Percentiles rank a stretch among this genome's conserved stretches.
phyloP scores from a whole-genome alignment of 768 basidiomycete species.

The Leccinum boreale region DNA sequence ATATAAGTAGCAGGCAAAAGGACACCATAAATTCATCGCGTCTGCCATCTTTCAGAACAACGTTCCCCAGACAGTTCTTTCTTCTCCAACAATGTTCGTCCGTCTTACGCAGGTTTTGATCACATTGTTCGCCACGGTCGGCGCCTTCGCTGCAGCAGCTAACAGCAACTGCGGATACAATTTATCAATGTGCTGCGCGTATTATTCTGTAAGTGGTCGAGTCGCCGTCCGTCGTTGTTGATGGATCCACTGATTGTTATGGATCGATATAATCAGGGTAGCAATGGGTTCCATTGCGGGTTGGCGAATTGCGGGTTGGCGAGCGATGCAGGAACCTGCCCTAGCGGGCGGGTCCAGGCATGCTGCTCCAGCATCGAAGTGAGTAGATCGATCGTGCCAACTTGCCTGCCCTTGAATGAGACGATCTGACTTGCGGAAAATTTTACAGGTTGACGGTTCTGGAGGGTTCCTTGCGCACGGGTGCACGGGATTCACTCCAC shows the following conservation, averaged over 20 bases:
- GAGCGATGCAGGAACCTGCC: background rate
- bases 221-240: too few species aligned
- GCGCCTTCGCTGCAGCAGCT: background rate
- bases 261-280: background rate
- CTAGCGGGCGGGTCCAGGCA: too few species aligned
- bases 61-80: too few species aligned
- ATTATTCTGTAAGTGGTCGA: background rate
- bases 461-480: too few species aligned
- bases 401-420: background rate
- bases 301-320: too few species aligned
- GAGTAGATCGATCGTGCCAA: background rate
- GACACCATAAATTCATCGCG: too few species aligned
- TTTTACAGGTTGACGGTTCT: too few species aligned
- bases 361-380: background rate
- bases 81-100: background rate
- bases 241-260: background rate
- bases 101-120: constrained; percentile 1
- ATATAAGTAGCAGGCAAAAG: too few species aligned
- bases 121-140: background rate
- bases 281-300: too few species aligned
- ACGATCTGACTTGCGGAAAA: background rate
- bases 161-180: background rate
- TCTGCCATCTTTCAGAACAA: too few species aligned
- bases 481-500: too few species aligned
- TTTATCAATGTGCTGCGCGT: too few species aligned